These are phyloP conservation scores for Hygrophoropsis aurantiaca DNA, from an alignment of 768 basidiomycete genomes.

Conservation along the genomic window DNA sequence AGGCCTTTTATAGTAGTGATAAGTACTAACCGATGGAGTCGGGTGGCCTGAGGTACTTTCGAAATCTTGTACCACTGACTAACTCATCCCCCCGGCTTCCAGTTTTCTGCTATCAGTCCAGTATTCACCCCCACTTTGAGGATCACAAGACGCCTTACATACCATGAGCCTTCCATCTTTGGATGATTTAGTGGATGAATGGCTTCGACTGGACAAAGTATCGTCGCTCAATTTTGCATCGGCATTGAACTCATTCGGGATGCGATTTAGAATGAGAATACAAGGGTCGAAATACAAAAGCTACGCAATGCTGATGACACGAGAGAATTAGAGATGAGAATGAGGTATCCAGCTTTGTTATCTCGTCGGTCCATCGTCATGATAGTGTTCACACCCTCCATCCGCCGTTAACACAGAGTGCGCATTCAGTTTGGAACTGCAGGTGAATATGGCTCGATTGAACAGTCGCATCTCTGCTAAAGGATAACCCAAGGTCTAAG, in stretches of 20 bases:
- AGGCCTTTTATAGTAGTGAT: no score
- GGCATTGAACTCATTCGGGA: neutral
- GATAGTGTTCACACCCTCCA: no score
- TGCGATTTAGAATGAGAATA: conserved; percentile 35
- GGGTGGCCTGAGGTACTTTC: no score
- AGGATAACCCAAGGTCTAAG: conserved; percentile 53
- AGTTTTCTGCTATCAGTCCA: no score
- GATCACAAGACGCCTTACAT: neutral
- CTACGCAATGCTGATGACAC: conserved; percentile 30
- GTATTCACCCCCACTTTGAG: no score
- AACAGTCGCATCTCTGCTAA: neutral
- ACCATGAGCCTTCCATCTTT: conserved; percentile 24
- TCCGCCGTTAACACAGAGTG: no score
- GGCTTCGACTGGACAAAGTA: conserved; percentile 51
- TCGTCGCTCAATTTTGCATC: neutral
- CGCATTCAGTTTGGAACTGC: conserved; percentile 90
- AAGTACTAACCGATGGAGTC: no score
- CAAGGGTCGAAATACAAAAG: conserved; percentile 33
- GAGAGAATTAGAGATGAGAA: conserved; percentile 39
- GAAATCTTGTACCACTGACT: no score
- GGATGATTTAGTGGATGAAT: conserved; percentile 46
- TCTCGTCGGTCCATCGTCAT: no score
- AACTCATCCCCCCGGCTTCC: no score
- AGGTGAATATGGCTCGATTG: conserved; percentile 41
- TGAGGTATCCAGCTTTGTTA: conserved; percentile 36